Evolutionary conservation across 129 eudicot genomes (phyloP), one percentile per base, ranked within the genome.

Genomic region (Flaveria bidentis): DNA sequence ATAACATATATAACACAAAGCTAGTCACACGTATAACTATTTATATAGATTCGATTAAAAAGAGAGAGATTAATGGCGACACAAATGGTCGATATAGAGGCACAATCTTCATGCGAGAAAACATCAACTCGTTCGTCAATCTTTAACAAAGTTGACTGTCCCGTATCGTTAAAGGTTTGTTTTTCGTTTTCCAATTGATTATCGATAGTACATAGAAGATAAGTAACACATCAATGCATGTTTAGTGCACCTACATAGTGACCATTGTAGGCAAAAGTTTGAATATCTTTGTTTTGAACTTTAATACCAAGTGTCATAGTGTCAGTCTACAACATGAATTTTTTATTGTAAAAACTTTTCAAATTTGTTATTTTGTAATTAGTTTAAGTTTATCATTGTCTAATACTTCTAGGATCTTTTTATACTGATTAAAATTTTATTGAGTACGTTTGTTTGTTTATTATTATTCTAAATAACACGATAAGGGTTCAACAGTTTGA

Each of bases 401-500:
- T 33, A 33, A 33, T 33, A 4, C 39, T 33, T 33, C 8, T 4
- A 36, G 7, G 7, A 4, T 6, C 39, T 5, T 4, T 33, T 4
- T 5, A 4, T 36, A 36, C 41, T 36, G 7, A 36, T 0, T 36
- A 5, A 36, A 5, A 36, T 36, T 36, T 0, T 36, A 36, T 36
- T 36, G 41, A 5, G 0, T 36, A 36, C 41, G 41, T 16, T 33
- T 33, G 10, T 28, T 65, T 68, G 23, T 36, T 36, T 36, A 26
- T 7, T 66, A 45, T 23, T 45, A 10, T 23, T 26, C 52, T 69
- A 56, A 33, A 6, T 44, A 69, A 69, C 12, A 57, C 9, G 45
- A 28, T 44, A 33, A 26, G 25, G 6, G 60, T 61, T 78, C 17
- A 71, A 79, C 86, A 91, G 97, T 91, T 91, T 79, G 75, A 86